phyloP scores from a whole-genome alignment of 345 rosid genomes.

The Mangifera indica region DNA sequence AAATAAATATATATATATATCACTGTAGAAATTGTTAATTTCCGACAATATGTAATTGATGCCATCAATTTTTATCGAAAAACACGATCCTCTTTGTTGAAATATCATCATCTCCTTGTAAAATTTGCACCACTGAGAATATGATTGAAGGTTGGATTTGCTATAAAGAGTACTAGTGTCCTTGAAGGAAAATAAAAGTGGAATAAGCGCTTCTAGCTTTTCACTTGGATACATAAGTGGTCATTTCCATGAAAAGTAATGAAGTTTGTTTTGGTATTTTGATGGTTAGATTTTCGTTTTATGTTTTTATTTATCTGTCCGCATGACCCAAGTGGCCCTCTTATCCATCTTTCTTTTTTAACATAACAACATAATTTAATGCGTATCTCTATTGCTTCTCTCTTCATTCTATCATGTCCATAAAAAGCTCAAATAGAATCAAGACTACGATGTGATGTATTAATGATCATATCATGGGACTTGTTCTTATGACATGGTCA shows the following conservation, averaged over 20 bases:
- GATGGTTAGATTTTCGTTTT: conserved; percentile 37
- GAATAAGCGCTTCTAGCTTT: conserved; percentile 25
- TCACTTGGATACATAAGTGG: conserved; percentile 41
- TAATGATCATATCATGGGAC: conserved; percentile 1
- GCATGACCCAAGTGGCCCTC: conserved; percentile 25
- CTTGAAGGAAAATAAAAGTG: neutral
- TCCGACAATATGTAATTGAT: too few species aligned
- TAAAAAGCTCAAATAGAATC: too few species aligned
- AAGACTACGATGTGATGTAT: conserved; percentile 15
- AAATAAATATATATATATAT: too few species aligned
- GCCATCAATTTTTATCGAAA: too few species aligned
- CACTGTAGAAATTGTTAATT: too few species aligned
- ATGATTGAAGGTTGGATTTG: too few species aligned
- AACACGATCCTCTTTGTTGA: too few species aligned
- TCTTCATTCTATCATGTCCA: neutral
- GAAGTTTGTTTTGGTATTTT: conserved; percentile 49
- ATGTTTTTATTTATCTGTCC: conserved; percentile 23
- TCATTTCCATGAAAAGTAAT: conserved; percentile 40
- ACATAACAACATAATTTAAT: neutral
- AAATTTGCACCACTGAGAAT: too few species aligned
- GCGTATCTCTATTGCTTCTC: conserved; percentile 12
- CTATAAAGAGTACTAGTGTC: conserved; percentile 16
- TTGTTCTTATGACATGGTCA: conserved; percentile 7
- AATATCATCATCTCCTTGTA: too few species aligned
- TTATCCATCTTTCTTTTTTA: neutral